Base-by-base conservation (phyloP, 2,329 filamentous ascomycete genomes). In the Setomelanomma holmii region DNA sequence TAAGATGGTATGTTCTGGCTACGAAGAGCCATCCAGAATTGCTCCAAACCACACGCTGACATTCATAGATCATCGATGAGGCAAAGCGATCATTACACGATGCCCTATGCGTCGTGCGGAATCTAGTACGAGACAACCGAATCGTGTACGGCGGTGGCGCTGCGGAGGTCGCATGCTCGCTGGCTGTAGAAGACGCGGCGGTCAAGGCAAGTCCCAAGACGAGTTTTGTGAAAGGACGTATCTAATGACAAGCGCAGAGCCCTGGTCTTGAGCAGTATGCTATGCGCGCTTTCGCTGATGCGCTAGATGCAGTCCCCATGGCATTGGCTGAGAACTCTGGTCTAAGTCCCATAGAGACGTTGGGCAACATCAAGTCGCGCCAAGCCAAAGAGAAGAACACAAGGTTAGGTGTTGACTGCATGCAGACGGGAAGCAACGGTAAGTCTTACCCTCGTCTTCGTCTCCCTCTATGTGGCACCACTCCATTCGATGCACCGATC, bases 191-290 rank as follows among this genome's bases (percentile, higher is more conserved):
- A 77, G 93, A 97, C 67, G 93, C 91, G 21, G 93, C 93, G 38
- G 88, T 93, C 71, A 91, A 96, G 79, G 82, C 84, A 70, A 57
- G 70, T 61, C 34, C 8, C 34, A 16, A 36, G 14, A 30, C 24
- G 24, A 30, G 27, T 14, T 10, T 36, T n/a, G 34, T 4, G 6
- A 30, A 30, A 6, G 24, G 12, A 30, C 6, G 6, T 12, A 34
- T 40, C 43, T 63, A 52, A 64, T 40, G 46, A 40, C 8, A 16
- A 21, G 27, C 35, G 36, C 72, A 86, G 87, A 96, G 91, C 45
- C 91, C 93, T 20, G 95, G 95, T n/a, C 86, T 99, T 34, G 93
- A 97, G 79, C 95, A 99, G 79, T 99, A 99, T 77, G 93, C 93
- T 61, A 99, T 99, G 93, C 90, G 95, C 56, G 95, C 95, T 20